A percentile compares a stretch with the other conserved stretches of the same genome.
Evolutionary conservation across 1,284 basidiomycete genomes (phyloP).

Genomic region (Bondarzewia mesenterica): DNA sequence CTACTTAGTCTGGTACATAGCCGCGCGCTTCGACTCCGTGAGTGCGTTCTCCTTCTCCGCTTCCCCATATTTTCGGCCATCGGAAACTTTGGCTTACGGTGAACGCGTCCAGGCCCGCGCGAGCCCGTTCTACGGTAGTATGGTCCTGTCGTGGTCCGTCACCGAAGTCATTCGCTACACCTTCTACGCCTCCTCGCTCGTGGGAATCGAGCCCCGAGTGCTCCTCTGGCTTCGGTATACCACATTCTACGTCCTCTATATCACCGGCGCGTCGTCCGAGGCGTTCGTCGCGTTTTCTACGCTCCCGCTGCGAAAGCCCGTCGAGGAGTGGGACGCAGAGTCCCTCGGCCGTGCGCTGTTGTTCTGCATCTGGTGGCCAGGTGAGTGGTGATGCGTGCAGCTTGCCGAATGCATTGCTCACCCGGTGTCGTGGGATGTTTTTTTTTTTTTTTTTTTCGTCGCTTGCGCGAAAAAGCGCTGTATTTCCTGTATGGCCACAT

Average conservation of each 20-base stretch:
- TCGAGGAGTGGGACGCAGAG: slow-evolving; percentile 36
- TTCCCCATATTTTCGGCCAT: slow-evolving; percentile 2
- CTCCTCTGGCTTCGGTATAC: slow-evolving; percentile 76
- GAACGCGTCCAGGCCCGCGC: slow-evolving; percentile 46
- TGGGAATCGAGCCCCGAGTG: slow-evolving; percentile 37
- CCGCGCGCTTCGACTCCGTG: slow-evolving; percentile 50
- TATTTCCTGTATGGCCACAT: slow-evolving; percentile 89
- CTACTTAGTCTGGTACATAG: slow-evolving; percentile 83
- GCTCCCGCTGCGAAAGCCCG: slow-evolving; percentile 33
- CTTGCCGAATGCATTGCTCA: too few species aligned
- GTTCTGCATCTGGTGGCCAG: slow-evolving; percentile 88
- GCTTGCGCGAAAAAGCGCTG: slow-evolving; percentile 60
- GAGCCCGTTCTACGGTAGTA: slow-evolving; percentile 81
- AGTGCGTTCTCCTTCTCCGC: slow-evolving; percentile 16
- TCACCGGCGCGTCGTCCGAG: slow-evolving; percentile 86
- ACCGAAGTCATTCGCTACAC: slow-evolving; percentile 92
- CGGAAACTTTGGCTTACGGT: background rate
- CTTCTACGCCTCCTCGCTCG: slow-evolving; percentile 76
- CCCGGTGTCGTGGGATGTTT: background rate
- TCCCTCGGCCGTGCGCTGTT: slow-evolving; percentile 53
- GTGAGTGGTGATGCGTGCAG: too few species aligned
- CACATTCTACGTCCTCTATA: slow-evolving; percentile 90
- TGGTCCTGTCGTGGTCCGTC: slow-evolving; percentile 91
- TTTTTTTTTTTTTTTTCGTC: background rate
- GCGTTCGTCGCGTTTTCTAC: slow-evolving; percentile 80